Base-by-base conservation (phyloP, 768 basidiomycete genomes). In the Boletellus ananiceps region DNA sequence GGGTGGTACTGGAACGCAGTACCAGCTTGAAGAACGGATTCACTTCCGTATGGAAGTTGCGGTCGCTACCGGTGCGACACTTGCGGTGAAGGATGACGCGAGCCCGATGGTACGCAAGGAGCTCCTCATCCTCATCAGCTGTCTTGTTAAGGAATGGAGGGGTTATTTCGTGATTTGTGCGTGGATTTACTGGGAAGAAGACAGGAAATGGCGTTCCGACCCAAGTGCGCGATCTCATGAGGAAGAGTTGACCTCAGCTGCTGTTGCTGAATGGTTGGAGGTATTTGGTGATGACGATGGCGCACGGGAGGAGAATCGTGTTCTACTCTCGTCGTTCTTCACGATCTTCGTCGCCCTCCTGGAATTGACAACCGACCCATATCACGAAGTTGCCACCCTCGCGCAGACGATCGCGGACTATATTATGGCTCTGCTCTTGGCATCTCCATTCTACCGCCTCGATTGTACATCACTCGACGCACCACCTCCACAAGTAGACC, bases 41-140 rank as follows among this genome's bases (percentile, higher is more conserved):
- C 90, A 89, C 62, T 86, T 90, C 66, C 77, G 84, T 57, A 82
- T 94, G 79, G 95, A 98, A 66, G 88, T 96, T 0, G 91, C 90
- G 5, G 82, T 97, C 18, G 91, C 86, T 7, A 95, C 91, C 11
- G 89, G 88, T 19, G 88, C 91, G 2, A 84, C 89, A 8, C 78
- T 97, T 38, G 86, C 87, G 8, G 86, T 90, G 46, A 88, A 91
- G 66, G 91, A 91, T 47, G 96, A 99, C 64, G 96, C 92, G 1
- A 92, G 89, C 50, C 95, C 96, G 0, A 90, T 96, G 85, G 95
- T 94, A 11, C 76, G 95, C 50, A 96, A 96, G 69, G 96, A 98
- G 65, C 74, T 97, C 18, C 74, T 97, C 31, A 80, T 97, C 34
- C 77, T 98, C 34, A 83, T 98, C 48, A 93, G 91, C 61, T 92